These are phyloP conservation scores for Pleurotus citrinopileatus DNA, from an alignment of 768 basidiomycete species.

Conservation along the genomic window DNA sequence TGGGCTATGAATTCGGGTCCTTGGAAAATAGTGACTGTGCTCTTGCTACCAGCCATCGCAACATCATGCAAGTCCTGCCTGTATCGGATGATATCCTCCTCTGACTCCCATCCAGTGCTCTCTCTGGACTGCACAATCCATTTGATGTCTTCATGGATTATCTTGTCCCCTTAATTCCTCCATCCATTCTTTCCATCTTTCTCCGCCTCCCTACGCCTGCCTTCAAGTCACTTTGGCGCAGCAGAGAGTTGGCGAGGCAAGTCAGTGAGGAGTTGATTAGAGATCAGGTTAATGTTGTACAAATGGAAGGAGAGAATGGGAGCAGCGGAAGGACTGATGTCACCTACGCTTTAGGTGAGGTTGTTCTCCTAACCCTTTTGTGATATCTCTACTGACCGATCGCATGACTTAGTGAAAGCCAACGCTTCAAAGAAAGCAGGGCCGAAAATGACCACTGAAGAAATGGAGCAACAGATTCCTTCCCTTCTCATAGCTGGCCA, in stretches of 20 bases:
- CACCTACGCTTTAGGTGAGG: background rate
- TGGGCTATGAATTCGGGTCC: constrained; percentile 13
- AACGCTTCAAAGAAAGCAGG: background rate
- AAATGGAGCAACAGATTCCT: constrained; percentile 11
- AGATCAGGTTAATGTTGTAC: background rate
- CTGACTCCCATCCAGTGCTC: background rate
- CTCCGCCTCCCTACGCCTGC: constrained; percentile 8
- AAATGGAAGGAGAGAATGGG: background rate
- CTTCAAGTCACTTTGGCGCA: background rate
- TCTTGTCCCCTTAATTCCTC: constrained; percentile 1
- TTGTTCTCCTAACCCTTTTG: too few relatives aligned
- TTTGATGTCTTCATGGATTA: background rate
- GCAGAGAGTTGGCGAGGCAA: background rate
- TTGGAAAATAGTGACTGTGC: constrained; percentile 5
- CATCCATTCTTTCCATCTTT: background rate
- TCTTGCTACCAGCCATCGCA: constrained; percentile 1
- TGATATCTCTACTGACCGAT: background rate
- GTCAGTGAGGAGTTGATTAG: constrained; percentile 4
- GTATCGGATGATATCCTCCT: background rate
- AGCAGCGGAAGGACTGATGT: constrained; percentile 1
- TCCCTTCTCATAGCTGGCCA: constrained; percentile 10
- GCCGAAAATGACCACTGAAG: constrained; percentile 8
- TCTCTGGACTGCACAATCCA: background rate
- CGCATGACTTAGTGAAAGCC: background rate
- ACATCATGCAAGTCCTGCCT: constrained; percentile 8